Evolutionary conservation across 1,139 yeast genomes (phyloP).

Genomic region (Yamadazyma dushanensis): DNA sequence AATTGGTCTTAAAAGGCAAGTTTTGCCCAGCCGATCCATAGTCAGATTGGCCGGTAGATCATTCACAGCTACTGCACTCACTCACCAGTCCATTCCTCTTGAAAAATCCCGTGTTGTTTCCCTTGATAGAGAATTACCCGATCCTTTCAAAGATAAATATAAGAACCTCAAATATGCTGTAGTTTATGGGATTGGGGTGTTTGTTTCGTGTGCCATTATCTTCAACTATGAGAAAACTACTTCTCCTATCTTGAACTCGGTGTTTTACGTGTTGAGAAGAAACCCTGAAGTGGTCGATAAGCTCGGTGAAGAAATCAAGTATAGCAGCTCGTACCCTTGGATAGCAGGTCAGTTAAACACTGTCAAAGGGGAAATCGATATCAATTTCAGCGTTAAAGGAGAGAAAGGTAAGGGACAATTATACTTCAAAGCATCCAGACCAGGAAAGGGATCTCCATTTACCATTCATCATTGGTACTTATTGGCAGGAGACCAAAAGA

Average conservation of each 20-base stretch:
- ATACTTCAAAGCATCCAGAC: constrained; percentile 60
- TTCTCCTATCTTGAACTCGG: constrained; percentile 86
- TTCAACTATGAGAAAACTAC: constrained; percentile 90
- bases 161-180: constrained; percentile 55
- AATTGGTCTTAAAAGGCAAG: neutral
- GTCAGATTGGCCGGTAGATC: too few relatives aligned
- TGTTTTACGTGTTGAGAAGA: constrained; percentile 80
- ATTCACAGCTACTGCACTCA: neutral
- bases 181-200: constrained; percentile 64
- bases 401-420: constrained; percentile 50
- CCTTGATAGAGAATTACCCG: constrained; percentile 68
- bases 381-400: constrained; percentile 71
- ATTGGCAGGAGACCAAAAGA: constrained; percentile 32
- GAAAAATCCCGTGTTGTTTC: constrained; percentile 42
- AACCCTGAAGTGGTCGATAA: constrained; percentile 62
- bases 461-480: constrained; percentile 61
- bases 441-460: constrained; percentile 56
- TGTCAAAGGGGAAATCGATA: constrained; percentile 76
- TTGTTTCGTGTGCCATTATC: constrained; percentile 64
- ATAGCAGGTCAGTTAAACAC: constrained; percentile 82
- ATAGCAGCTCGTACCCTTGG: constrained; percentile 80
- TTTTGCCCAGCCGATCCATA: neutral
- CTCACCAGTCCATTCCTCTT: neutral
- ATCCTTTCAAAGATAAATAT: constrained; percentile 61
- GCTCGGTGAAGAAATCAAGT: constrained; percentile 76